Evolutionary conservation across 2,329 filamentous ascomycete species (phyloP).

Genomic region (Aspergillus ruber): DNA sequence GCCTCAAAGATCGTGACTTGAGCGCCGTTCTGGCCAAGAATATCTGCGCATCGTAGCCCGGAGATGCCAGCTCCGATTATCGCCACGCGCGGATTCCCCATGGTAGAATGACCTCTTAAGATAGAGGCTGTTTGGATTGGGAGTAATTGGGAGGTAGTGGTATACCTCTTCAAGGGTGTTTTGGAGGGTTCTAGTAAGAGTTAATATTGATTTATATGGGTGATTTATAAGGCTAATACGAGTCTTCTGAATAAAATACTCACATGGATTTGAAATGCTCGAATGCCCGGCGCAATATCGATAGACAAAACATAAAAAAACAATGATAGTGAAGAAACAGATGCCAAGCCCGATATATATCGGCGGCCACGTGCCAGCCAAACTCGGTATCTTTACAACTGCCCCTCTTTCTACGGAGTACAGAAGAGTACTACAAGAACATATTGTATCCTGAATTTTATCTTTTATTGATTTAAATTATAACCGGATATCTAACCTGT

Average conservation of each 20-base stretch:
- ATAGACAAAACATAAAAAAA: no score
- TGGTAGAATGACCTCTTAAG: conserved; percentile 5
- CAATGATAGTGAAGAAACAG: no score
- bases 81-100: conserved; percentile 46
- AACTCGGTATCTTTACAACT: no score
- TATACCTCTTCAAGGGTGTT: not conserved
- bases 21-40: conserved; percentile 50
- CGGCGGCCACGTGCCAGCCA: no score
- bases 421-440: no score
- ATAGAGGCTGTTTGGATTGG: not conserved
- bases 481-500: conserved; percentile 1
- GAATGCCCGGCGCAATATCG: no score
- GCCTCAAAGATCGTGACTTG: conserved; percentile 57
- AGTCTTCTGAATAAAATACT: no score
- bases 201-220: not conserved
- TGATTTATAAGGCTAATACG: no score
- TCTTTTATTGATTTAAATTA: not conserved
- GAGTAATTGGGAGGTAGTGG: not conserved
- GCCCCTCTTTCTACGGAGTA: no score
- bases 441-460: no score
- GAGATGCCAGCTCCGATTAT: conserved; percentile 56
- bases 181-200: not conserved
- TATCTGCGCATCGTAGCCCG: conserved; percentile 54
- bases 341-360: no score
- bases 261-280: no score